Percentiles rank a stretch among this genome's conserved stretches.
These are phyloP conservation scores for Gracilaria vermiculophylla DNA, from an alignment of 23 red algal species.

Conservation along the genomic window DNA sequence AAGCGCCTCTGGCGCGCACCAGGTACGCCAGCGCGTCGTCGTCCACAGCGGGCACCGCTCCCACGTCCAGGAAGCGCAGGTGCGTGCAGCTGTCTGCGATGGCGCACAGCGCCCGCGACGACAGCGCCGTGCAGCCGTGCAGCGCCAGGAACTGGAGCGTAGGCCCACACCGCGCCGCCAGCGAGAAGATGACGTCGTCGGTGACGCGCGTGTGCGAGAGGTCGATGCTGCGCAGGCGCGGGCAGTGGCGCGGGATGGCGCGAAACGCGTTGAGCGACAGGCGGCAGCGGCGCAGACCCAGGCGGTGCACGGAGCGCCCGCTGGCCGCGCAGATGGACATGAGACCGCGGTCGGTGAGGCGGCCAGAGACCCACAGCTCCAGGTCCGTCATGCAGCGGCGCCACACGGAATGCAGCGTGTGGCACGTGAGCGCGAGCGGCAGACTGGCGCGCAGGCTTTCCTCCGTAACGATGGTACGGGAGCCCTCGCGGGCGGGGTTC, in stretches of 20 bases:
- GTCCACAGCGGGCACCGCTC: slow-evolving; percentile 36
- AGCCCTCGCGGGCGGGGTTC: slow-evolving; percentile 37
- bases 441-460: slow-evolving; percentile 43
- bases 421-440: slow-evolving; percentile 50
- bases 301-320: slow-evolving; percentile 16
- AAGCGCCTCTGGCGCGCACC: neutral
- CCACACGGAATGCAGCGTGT: slow-evolving; percentile 35
- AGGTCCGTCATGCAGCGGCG: slow-evolving; percentile 41
- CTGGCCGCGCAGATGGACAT: slow-evolving; percentile 21
- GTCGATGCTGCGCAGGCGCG: slow-evolving; percentile 37
- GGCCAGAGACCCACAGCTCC: slow-evolving; percentile 41
- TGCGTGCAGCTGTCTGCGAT: slow-evolving; percentile 43
- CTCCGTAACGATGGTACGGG: slow-evolving; percentile 41
- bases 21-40: slow-evolving; percentile 34
- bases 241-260: slow-evolving; percentile 38
- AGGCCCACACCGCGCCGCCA: slow-evolving; percentile 16
- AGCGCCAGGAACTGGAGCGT: slow-evolving; percentile 47
- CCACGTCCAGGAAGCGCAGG: slow-evolving; percentile 59
- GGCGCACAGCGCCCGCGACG: slow-evolving; percentile 30
- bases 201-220: slow-evolving; percentile 41
- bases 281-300: slow-evolving; percentile 30
- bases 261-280: slow-evolving; percentile 28
- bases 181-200: slow-evolving; percentile 22
- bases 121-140: slow-evolving; percentile 33
- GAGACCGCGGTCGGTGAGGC: slow-evolving; percentile 34